phyloP scores from a whole-genome alignment of 2,329 filamentous ascomycete species.

The Diaporthe helianthi region DNA sequence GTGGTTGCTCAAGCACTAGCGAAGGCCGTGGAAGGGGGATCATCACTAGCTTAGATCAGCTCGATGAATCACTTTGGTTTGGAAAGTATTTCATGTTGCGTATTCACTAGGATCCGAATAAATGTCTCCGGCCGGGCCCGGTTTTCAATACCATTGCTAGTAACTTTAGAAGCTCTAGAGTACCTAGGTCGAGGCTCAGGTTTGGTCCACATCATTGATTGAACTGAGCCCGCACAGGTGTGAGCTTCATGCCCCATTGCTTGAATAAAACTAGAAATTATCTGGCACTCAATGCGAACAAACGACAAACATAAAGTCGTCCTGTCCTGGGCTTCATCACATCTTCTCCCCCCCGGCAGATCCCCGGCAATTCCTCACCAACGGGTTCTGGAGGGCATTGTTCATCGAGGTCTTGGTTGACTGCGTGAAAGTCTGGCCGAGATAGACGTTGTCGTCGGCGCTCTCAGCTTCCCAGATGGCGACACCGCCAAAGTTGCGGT shows the following conservation, averaged over 20 bases:
- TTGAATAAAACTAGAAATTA: neutral
- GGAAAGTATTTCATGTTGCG: neutral
- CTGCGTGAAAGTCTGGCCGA: neutral
- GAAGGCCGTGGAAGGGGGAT: neutral
- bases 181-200: neutral
- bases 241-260: neutral
- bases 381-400: neutral
- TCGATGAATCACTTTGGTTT: neutral
- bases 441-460: slow-evolving; percentile 15
- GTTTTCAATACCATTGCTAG: neutral
- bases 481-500: slow-evolving; percentile 52
- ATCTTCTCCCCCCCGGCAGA: neutral
- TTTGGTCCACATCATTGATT: neutral
- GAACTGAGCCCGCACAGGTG: neutral
- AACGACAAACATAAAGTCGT: neutral
- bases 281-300: neutral
- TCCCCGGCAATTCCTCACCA: neutral
- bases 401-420: slow-evolving; percentile 7
- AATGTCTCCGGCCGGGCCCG: too few relatives aligned
- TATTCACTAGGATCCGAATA: neutral
- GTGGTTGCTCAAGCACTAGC: neutral
- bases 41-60: neutral
- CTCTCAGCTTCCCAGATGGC: slow-evolving; percentile 53
- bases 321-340: neutral
- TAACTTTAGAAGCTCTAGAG: too few relatives aligned